phyloP scores from a whole-genome alignment of 2,329 filamentous ascomycete species.

The Fragosphaeria purpurea region DNA sequence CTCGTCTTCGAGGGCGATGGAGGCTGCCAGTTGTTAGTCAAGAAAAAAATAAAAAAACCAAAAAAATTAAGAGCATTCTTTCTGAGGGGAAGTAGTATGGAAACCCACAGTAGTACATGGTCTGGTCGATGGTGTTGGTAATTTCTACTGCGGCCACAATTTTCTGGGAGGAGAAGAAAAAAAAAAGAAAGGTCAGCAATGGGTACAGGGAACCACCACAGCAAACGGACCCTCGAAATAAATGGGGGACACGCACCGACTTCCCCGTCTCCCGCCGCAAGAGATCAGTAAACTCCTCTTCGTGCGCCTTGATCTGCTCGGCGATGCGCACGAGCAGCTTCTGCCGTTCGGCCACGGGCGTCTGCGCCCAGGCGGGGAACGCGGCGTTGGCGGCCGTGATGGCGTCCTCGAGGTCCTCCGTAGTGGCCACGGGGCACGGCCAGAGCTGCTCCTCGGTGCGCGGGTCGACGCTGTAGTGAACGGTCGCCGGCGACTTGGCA shows the following conservation, averaged over 20 bases:
- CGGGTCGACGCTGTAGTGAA: conserved; percentile 31
- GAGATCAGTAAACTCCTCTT: conserved; percentile 32
- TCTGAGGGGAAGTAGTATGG: too few relatives aligned
- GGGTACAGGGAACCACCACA: too few relatives aligned
- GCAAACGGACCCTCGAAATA: too few relatives aligned
- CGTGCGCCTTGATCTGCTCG: conserved; percentile 28
- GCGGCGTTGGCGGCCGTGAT: conserved; percentile 35
- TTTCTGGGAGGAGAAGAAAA: conserved; percentile 3
- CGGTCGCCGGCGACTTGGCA: too few relatives aligned
- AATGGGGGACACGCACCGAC: conserved; percentile 19
- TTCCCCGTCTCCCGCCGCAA: conserved; percentile 43
- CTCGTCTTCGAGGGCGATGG: conserved; percentile 32
- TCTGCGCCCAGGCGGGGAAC: conserved; percentile 36
- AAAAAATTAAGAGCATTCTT: too few relatives aligned
- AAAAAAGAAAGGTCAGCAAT: too few relatives aligned
- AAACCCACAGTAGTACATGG: conserved; percentile 25
- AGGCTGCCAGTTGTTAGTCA: conserved; percentile 13
- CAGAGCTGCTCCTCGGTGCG: conserved; percentile 33
- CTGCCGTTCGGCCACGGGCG: conserved; percentile 31
- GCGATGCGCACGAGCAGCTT: conserved; percentile 29
- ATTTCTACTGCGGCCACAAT: conserved; percentile 29
- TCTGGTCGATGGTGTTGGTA: conserved; percentile 26
- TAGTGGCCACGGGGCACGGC: conserved; percentile 33
- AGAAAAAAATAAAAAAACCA: not conserved
- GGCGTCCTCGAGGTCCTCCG: conserved; percentile 33